Evolutionary conservation across 1,284 basidiomycete genomes (phyloP), one percentile per base, ranked within the genome.

Genomic region (Marasmius fiardii): DNA sequence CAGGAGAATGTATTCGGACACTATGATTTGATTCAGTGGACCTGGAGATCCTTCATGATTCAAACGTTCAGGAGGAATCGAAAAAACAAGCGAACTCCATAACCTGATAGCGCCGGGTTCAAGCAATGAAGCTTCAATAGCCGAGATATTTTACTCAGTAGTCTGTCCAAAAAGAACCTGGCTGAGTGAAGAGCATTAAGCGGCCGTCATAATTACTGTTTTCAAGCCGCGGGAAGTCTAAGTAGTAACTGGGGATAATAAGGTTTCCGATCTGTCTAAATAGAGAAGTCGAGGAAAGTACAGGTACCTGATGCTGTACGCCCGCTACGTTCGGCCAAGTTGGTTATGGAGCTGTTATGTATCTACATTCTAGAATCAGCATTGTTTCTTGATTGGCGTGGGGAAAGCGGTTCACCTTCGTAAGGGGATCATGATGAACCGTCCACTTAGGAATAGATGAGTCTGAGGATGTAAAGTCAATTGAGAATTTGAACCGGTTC

Each of bases 171-270:
- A n/a, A n/a, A n/a, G n/a, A n/a, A n/a, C n/a, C n/a, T n/a, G n/a
- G n/a, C n/a, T n/a, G n/a, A 10, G n/a, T 31, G 23, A 49, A 31
- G 44, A 49, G 18, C 28, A 33, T 49, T 31, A 7, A 31, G 47
- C 47, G 47, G 47, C 47, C 47, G 47, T 31, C 23, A 18, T 18
- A 14, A 31, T 49, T 28, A 20, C 43, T n/a, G n/a, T n/a, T 26
- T 24, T 16, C 28, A 26, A 33, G 24, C 47, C 47, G 47, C 47
- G 47, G 47, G 26, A 31, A 45, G 28, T 33, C 47, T 31, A 31
- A 31, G 28, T 31, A 4, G 10, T 31, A 31, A 49, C 24, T 33
- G 47, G 47, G 47, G 47, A 49, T 49, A 49, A 49, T 49, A 49
- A 49, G 26, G 47, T 49, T 49, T 49, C 31, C 4, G 26, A 49